These are phyloP conservation scores for Paecilomyces dactylethromorphus DNA, from an alignment of 2,329 filamentous ascomycete species.

Conservation along the genomic window DNA sequence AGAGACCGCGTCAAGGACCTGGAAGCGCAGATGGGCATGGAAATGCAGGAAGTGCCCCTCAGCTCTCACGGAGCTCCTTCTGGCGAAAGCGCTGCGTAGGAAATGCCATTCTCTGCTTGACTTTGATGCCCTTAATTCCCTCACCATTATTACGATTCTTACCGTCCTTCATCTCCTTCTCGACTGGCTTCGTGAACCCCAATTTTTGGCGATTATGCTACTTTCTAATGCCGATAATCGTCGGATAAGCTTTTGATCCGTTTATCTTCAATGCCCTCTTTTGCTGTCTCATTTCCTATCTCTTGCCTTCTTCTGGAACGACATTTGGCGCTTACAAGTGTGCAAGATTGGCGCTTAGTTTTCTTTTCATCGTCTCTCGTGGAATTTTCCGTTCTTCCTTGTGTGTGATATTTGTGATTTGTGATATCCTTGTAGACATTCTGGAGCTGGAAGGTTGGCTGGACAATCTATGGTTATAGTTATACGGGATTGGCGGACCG, in stretches of 20 bases:
- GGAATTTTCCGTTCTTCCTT: background rate
- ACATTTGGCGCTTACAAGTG: background rate
- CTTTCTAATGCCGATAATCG: background rate
- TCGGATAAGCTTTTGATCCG: background rate
- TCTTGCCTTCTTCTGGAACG: background rate
- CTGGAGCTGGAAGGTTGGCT: background rate
- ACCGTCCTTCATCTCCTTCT: background rate
- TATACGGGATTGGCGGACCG: background rate
- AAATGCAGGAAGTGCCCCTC: conserved; percentile 61
- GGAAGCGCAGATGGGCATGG: conserved; percentile 53
- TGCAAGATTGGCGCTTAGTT: background rate
- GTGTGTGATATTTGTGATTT: background rate
- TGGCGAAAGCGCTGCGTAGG: background rate
- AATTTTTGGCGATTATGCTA: background rate
- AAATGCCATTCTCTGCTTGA: conserved; percentile 7
- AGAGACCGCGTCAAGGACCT: conserved; percentile 44
- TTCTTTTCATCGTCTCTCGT: background rate
- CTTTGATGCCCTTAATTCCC: background rate
- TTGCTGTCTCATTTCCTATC: conserved; percentile 2
- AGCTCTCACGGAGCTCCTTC: background rate
- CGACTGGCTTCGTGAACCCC: background rate
- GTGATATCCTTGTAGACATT: background rate
- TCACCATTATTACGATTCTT: background rate
- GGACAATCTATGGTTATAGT: background rate
- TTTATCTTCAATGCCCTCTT: background rate